phyloP scores from a whole-genome alignment of 345 rosid species.

The Carallia pectinifolia region DNA sequence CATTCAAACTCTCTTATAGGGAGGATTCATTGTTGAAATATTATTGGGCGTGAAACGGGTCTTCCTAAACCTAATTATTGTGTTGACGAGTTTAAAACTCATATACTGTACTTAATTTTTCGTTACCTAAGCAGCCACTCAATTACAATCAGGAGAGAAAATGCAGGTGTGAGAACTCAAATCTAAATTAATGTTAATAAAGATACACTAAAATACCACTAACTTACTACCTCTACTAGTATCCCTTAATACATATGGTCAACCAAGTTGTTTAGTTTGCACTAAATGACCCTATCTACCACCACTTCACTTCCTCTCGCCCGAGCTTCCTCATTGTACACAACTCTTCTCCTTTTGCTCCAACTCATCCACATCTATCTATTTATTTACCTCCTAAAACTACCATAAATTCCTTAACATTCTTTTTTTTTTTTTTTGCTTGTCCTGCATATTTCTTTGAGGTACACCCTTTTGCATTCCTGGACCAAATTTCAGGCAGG shows the following conservation, averaged over 20 bases:
- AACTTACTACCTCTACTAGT: too few species aligned
- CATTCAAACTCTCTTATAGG: too few species aligned
- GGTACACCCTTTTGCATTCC: slow-evolving; percentile 12
- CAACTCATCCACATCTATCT: background rate
- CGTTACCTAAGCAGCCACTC: too few species aligned
- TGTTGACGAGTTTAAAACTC: too few species aligned
- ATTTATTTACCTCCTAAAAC: background rate
- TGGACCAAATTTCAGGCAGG: background rate
- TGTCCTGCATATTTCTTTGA: background rate
- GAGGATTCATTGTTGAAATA: too few species aligned
- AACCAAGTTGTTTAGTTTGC: background rate
- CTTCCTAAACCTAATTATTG: too few species aligned
- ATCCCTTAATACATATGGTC: background rate
- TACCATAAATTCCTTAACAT: background rate
- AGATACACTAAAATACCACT: too few species aligned
- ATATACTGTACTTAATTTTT: too few species aligned
- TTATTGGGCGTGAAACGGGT: too few species aligned
- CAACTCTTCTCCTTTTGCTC: background rate
- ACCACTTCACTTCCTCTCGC: background rate
- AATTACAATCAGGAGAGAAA: too few species aligned
- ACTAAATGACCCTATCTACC: slow-evolving; percentile 3
- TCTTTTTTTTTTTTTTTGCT: background rate
- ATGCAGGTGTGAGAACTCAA: too few species aligned
- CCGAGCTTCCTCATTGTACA: background rate
- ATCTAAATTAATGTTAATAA: too few species aligned